Conservation (phyloP, 148 eudicot species). For the Simmondsia chinensis region DNA sequence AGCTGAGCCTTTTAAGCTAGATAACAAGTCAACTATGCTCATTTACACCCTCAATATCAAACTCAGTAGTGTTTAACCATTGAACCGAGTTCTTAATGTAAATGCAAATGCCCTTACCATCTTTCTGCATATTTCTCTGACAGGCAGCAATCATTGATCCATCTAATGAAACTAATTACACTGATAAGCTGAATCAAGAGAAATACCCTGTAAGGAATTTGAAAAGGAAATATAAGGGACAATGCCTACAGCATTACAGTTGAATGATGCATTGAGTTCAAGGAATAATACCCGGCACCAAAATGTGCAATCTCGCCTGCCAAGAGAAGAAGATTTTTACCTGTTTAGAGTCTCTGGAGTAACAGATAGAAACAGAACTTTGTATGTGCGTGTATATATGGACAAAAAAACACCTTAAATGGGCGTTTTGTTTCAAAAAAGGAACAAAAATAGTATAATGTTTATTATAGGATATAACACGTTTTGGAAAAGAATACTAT, state of each 20-base stretch:
- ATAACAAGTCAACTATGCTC: no score
- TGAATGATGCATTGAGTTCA: no score
- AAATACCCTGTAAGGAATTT: constrained; percentile 58
- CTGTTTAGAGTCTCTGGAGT: neutral
- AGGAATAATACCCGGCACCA: constrained; percentile 68
- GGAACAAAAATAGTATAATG: no score
- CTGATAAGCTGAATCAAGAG: constrained; percentile 75
- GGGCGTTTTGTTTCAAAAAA: no score
- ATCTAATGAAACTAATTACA: constrained; percentile 71
- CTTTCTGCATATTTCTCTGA: constrained; percentile 52
- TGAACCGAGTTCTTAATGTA: neutral
- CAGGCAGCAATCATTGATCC: constrained; percentile 58
- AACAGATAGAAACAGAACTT: no score
- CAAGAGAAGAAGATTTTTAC: constrained; percentile 6
- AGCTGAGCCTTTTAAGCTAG: no score
- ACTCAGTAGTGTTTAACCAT: no score
- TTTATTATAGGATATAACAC: no score
- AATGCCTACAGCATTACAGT: neutral
- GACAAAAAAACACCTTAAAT: no score
- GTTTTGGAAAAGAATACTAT: no score
- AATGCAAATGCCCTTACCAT: constrained; percentile 39
- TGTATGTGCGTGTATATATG: no score
- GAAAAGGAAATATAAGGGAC: neutral
- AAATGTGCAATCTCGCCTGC: constrained; percentile 84
- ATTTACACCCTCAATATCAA: no score